These are phyloP conservation scores for Diaporthe caulivora DNA, from an alignment of 2,329 filamentous ascomycete species.

Conservation along the genomic window DNA sequence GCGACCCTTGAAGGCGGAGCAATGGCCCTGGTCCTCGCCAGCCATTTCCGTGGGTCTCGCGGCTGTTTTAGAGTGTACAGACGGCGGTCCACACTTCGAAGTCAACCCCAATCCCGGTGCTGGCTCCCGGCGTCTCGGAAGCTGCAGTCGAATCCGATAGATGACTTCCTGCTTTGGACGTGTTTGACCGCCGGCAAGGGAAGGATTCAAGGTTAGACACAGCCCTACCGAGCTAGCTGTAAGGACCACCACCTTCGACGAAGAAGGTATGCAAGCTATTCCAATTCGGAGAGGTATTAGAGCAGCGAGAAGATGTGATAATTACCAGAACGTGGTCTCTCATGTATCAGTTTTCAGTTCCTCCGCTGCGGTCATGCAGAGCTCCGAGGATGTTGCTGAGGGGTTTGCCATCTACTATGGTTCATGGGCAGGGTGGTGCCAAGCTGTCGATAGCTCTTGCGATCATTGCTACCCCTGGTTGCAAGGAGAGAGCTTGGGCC, in stretches of 20 bases:
- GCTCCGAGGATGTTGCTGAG: background rate
- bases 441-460: conserved; percentile 16
- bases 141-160: conserved; percentile 14
- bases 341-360: background rate
- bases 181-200: conserved; percentile 21
- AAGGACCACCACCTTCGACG: background rate
- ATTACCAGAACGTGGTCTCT: background rate
- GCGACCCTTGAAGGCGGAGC: conserved; percentile 24
- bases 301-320: background rate
- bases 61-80: background rate
- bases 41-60: conserved; percentile 9
- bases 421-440: conserved; percentile 5
- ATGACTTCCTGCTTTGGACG: conserved; percentile 2
- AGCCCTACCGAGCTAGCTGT: conserved; percentile 26
- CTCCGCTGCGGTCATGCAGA: background rate
- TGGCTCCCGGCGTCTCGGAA: conserved; percentile 15
- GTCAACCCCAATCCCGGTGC: conserved; percentile 10
- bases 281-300: background rate
- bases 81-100: conserved; percentile 11
- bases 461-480: conserved; percentile 11
- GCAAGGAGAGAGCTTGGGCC: background rate
- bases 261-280: background rate
- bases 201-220: conserved; percentile 28
- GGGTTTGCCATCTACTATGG: background rate
- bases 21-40: conserved; percentile 14